A percentile compares a stretch with the other conserved stretches of the same genome.
These are phyloP conservation scores for Epithele typhae DNA, from an alignment of 768 basidiomycete species.

Conservation along the genomic window DNA sequence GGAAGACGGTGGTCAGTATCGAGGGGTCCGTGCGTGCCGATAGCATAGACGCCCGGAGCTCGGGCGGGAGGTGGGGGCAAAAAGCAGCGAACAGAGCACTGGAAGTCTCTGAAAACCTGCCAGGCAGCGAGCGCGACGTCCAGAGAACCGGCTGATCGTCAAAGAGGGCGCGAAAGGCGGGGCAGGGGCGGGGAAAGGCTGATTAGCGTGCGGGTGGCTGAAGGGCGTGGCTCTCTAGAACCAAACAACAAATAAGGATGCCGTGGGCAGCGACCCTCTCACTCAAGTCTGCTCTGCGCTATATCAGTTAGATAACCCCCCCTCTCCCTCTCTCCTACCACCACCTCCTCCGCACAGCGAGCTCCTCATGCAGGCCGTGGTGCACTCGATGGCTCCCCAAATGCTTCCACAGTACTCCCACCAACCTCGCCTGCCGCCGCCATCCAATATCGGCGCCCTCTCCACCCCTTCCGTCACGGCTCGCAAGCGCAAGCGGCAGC, in stretches of 20 bases:
- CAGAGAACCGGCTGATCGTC: not conserved
- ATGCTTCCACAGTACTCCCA: constrained; percentile 62
- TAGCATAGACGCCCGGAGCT: not conserved
- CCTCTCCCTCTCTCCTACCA: constrained; percentile 33
- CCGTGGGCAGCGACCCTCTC: constrained; percentile 26
- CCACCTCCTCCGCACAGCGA: constrained; percentile 46
- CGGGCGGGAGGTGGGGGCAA: not conserved
- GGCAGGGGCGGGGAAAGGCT: constrained; percentile 14
- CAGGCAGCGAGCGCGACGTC: not conserved
- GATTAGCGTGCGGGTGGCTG: constrained; percentile 24
- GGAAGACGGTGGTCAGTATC: not conserved
- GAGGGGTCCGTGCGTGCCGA: too few relatives aligned
- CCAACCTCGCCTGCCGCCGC: constrained; percentile 41
- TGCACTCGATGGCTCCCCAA: constrained; percentile 59
- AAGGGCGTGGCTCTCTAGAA: constrained; percentile 24
- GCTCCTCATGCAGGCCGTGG: constrained; percentile 68
- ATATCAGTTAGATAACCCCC: constrained; percentile 27
- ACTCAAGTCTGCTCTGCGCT: constrained; percentile 25
- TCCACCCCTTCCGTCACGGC: constrained; percentile 67
- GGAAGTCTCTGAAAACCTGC: too few relatives aligned
- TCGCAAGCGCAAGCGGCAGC: constrained; percentile 82
- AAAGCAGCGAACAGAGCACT: not conserved
- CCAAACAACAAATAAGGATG: constrained; percentile 29
- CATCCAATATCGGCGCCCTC: constrained; percentile 46
- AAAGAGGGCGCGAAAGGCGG: constrained; percentile 1